phyloP scores from a whole-genome alignment of 2,329 filamentous ascomycete genomes.

The Nemania sp. region DNA sequence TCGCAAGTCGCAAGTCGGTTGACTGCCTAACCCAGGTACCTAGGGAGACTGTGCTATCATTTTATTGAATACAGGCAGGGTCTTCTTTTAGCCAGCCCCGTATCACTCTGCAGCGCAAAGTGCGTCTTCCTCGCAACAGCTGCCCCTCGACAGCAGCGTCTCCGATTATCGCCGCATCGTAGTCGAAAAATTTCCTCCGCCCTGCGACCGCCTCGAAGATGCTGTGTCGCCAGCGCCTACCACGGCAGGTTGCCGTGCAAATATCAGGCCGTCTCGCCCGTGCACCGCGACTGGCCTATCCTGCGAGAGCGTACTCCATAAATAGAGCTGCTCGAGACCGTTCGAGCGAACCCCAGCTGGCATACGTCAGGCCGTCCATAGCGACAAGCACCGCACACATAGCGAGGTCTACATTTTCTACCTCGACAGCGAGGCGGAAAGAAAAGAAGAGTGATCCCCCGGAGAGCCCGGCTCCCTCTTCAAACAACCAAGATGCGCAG shows the following conservation, averaged over 20 bases:
- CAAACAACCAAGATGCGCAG: slow-evolving; percentile 57
- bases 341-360: slow-evolving; percentile 26
- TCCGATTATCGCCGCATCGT: slow-evolving; percentile 25
- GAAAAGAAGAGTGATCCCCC: slow-evolving; percentile 54
- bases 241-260: slow-evolving; percentile 36
- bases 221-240: slow-evolving; percentile 41
- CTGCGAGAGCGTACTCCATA: slow-evolving; percentile 35
- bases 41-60: no score
- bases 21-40: neutral
- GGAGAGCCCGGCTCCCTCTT: slow-evolving; percentile 52
- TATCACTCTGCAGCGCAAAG: no score
- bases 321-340: slow-evolving; percentile 25
- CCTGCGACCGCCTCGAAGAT: slow-evolving; percentile 27
- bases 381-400: slow-evolving; percentile 11
- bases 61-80: neutral
- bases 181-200: slow-evolving; percentile 25
- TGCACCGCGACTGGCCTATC: slow-evolving; percentile 25
- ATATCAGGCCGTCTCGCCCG: slow-evolving; percentile 30
- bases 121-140: no score
- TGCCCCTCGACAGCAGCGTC: neutral
- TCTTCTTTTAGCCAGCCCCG: neutral
- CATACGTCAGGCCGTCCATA: slow-evolving; percentile 28
- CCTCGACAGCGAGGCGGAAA: slow-evolving; percentile 43
- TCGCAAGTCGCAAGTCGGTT: slow-evolving; percentile 1
- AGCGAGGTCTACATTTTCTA: slow-evolving; percentile 42